Conservation (phyloP, 805 yeast genomes). For the Kuraishia ogatae region DNA sequence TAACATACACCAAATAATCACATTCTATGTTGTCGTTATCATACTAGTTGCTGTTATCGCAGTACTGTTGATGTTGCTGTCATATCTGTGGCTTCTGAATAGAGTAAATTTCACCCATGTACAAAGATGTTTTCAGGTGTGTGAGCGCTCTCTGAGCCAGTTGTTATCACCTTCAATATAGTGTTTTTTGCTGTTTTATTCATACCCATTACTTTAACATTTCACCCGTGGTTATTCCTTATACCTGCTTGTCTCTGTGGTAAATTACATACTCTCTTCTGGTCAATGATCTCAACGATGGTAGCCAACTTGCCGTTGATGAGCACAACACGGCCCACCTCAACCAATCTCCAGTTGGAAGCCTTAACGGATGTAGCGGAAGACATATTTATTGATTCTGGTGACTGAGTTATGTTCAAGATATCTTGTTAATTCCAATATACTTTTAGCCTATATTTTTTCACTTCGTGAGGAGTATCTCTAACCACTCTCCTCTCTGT, state of each 20-base stretch:
- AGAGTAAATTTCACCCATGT: too few relatives aligned
- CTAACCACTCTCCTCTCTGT: neutral
- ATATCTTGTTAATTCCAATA: neutral
- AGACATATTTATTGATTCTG: slow-evolving; percentile 1
- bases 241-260: neutral
- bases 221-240: neutral
- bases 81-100: too few relatives aligned
- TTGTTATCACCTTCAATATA: too few relatives aligned
- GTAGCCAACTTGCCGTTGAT: slow-evolving; percentile 90
- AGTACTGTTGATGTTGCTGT: too few relatives aligned
- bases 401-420: neutral
- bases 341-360: slow-evolving; percentile 98
- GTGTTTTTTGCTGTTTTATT: too few relatives aligned
- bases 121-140: too few relatives aligned
- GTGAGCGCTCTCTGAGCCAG: too few relatives aligned
- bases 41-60: too few relatives aligned
- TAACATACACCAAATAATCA: too few relatives aligned
- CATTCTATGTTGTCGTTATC: too few relatives aligned
- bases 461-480: neutral
- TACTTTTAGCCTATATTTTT: neutral
- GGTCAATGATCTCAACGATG: slow-evolving; percentile 98
- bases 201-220: neutral
- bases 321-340: slow-evolving; percentile 98
- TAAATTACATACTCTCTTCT: slow-evolving; percentile 82
- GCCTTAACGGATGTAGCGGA: slow-evolving; percentile 54